Base-by-base conservation (phyloP, 148 eudicot species). In the Camellia japonica region DNA sequence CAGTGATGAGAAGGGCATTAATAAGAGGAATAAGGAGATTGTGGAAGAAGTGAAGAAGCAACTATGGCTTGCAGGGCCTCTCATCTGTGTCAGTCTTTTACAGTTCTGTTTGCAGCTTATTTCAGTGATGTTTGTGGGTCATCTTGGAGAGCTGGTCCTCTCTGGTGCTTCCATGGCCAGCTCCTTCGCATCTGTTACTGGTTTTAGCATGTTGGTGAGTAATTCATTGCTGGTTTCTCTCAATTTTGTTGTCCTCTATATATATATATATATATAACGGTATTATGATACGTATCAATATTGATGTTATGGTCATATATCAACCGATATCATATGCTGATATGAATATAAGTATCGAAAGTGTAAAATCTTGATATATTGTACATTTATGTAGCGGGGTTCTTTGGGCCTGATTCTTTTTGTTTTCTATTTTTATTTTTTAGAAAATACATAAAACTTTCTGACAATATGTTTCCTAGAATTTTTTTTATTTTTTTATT, bases 101-200 rank as follows among this genome's bases (percentile, higher is more conserved):
- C 90, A 85, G 79, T 91, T 78, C 75, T 87, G 85, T 52, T 82
- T 90, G 54, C 93, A 91, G 80, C 86, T 91, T 1, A 88, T 90
- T 1, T 91, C 95, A 5, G 77, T 91, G 13, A 91, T 91, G 95
- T 90, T 88, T 80, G 93, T 91, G 43, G 93, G 95, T 63, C 95
- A 90, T 83, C 85, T 91, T 52, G 95, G 95, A 6, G 89, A 91
- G 80, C 62, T 91, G 67, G 72, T 90, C 67, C 95, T 90, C 46
- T 84, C 93, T 66, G 93, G 86, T 74, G 93, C 93, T 84, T 91
- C 93, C 42, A 84, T 91, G 87, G 95, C 93, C 71, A 90, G 87
- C 46, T 88, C 95, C 13, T 91, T 91, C 44, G 89, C 93, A 3
- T 73, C 86, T 47, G 95, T 90, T 68, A 88, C 95, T n/a, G 93